Evolutionary conservation across 352 stramenopile genomes (phyloP), one percentile per base, ranked within the genome.

Genomic region (Pythium phragmitis): DNA sequence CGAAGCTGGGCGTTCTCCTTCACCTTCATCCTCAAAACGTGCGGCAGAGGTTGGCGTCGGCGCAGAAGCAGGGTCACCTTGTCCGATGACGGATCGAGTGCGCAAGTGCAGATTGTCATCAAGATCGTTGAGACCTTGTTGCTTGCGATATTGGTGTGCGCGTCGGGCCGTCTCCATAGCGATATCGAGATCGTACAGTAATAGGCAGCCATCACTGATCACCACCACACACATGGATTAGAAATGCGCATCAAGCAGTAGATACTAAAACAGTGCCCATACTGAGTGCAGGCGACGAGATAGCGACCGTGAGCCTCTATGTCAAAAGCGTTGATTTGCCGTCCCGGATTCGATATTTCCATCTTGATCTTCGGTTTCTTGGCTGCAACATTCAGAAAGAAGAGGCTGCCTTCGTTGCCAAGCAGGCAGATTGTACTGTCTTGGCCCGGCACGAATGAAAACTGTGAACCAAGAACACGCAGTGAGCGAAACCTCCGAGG

Each of bases 101-200:
- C 43, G 65, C 6, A 91, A 46, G n/a, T 49, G 66, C 21, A 68
- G 61, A 37, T 80, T 63, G 1, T 80, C 69, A 1, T 79, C 76
- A n/a, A 82, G 46, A 9, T 88, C 74, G 8, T 75, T 17, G 0
- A 88, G 49, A 1, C 77, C 79, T 39, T 87, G 57, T 59, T 79
- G 77, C 33, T 57, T 73, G 26, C 80, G 69, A 14, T 70, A 61
- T 9, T 63, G 49, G 21, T 83, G 72, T 17, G 73, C 69, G 16
- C 74, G 69, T 37, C 63, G 41, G 46, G 81, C 77, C 2, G 84
- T 91, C 60, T 91, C 77, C 28, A 78, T 63, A 30, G 82, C 77
- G 55, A 94, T 91, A 19, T 92, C 81, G 65, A 95, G 64, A 62
- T 93, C 86, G 64, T 93, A 93, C 4, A 95, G 70, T 26, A 95